Conservation (phyloP, 164 flowering plant species). For the Liquidambar formosana region DNA sequence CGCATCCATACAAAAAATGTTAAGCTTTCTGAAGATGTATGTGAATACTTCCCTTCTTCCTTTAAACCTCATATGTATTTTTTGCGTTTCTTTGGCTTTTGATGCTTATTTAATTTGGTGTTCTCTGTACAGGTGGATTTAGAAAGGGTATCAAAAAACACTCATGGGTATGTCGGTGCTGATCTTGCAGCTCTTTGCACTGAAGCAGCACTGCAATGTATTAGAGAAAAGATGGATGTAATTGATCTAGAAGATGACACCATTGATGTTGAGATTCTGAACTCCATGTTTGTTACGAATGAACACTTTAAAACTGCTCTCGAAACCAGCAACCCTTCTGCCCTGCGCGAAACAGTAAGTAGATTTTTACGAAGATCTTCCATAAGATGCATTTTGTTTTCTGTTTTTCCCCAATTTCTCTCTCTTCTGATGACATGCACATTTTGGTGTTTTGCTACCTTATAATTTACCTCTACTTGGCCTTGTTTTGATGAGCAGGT, state of each 20-base stretch:
- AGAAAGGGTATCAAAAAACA: slow-evolving; percentile 27
- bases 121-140: too few species aligned
- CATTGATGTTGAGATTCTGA: slow-evolving; percentile 34
- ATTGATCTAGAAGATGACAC: slow-evolving; percentile 29
- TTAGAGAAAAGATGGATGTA: slow-evolving; percentile 37
- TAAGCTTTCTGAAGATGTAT: slow-evolving; percentile 32
- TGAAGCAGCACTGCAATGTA: slow-evolving; percentile 38
- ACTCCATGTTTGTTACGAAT: slow-evolving; percentile 35
- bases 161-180: slow-evolving; percentile 44
- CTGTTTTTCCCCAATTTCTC: too few species aligned
- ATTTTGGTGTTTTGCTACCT: too few species aligned
- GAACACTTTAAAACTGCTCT: slow-evolving; percentile 38
- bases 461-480: too few species aligned
- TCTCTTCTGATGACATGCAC: too few species aligned
- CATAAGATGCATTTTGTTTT: too few species aligned
- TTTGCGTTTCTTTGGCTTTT: too few species aligned
- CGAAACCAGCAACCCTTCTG: slow-evolving; percentile 36
- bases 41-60: too few species aligned
- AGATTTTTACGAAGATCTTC: too few species aligned
- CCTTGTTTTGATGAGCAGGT: too few species aligned
- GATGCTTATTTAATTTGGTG: too few species aligned
- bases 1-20: slow-evolving; percentile 31
- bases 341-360: slow-evolving; percentile 32
- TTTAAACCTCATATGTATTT: too few species aligned
- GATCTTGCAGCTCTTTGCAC: slow-evolving; percentile 41